These are phyloP conservation scores for Centaurea solstitialis DNA, from an alignment of 129 eudicot genomes.

Conservation along the genomic window DNA sequence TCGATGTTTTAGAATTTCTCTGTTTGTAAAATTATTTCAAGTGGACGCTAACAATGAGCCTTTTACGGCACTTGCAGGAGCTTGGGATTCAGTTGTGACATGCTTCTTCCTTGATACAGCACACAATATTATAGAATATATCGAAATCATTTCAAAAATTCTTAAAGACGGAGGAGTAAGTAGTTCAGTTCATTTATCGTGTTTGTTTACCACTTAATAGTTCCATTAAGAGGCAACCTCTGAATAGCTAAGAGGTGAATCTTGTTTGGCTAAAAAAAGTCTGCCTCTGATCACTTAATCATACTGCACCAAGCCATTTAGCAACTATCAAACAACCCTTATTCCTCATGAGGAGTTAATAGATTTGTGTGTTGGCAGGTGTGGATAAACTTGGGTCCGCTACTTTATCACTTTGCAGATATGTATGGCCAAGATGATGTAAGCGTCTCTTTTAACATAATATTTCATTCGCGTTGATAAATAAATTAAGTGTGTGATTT, in stretches of 20 bases:
- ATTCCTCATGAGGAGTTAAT: neutral
- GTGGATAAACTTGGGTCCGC: constrained; percentile 96
- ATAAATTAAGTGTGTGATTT: neutral
- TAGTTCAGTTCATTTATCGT: constrained; percentile 12
- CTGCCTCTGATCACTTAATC: too few species aligned
- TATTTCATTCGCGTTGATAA: neutral
- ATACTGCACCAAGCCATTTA: too few species aligned
- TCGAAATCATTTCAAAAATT: constrained; percentile 80
- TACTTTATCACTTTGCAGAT: constrained; percentile 98
- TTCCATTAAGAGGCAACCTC: too few species aligned
- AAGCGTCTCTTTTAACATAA: constrained; percentile 27
- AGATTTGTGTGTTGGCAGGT: constrained; percentile 54
- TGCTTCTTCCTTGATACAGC: constrained; percentile 98
- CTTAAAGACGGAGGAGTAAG: constrained; percentile 98
- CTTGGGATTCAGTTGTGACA: constrained; percentile 95
- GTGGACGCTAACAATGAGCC: constrained; percentile 1
- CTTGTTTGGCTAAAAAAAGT: too few species aligned
- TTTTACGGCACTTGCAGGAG: constrained; percentile 54
- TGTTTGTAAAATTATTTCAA: neutral
- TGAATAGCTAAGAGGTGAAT: too few species aligned
- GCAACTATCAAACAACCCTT: neutral
- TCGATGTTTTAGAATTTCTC: neutral
- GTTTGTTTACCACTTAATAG: too few species aligned
- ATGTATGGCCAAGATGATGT: constrained; percentile 78
- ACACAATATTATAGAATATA: constrained; percentile 87